Base-by-base conservation (phyloP, 139 green algal genomes). In the Chlamydomonas urium region DNA sequence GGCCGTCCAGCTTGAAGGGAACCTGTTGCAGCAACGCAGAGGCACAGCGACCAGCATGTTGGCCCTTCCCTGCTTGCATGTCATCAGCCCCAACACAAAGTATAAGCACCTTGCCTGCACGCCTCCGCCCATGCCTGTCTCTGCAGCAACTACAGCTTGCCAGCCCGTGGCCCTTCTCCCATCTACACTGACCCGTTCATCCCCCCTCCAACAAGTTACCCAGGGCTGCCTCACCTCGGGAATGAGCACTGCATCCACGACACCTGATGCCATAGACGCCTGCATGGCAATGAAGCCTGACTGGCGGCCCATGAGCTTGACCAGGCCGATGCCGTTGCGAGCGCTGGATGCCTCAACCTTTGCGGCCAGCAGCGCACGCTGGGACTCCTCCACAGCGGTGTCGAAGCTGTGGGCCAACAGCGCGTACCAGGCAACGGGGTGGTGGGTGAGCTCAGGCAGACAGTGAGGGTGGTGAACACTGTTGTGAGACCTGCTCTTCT, bases 291-390 rank as follows among this genome's bases (percentile, higher is more conserved):
- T 98, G 86, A 98, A 99, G 71, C 95, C 95, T 5, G 85, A 91
- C 78, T 96, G 87, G 6, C 95, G 80, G 4, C 95, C 95, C 95
- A 99, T 99, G 53, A 99, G 88, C 85, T 98, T 98, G 24, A 99
- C 95, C 38, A 99, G 69, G n/a, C 90, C 92, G 31, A 99, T 92
- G 63, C 95, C 95, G 2, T 86, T 76, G 36, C 80, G 77, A 1
- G 90, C 90, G 24, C 69, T 86, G 75, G 73, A 83, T 2, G 95
- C 94, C 86, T 99, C 94, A 47, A 97, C 86, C 69, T 98, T 93
- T 6, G 95, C 95, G 8, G 90, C 91, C 74, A 97, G 78, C 50
- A 99, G 91, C 10, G 92, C 89, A 1, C 90, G 81, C 84, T 99
- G 95, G 23, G 91, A 86, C 88, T 98, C 93, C 79, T 99, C 93